Evolutionary conservation across 805 yeast genomes (phyloP).

Genomic region (Yarrowia divulgata): DNA sequence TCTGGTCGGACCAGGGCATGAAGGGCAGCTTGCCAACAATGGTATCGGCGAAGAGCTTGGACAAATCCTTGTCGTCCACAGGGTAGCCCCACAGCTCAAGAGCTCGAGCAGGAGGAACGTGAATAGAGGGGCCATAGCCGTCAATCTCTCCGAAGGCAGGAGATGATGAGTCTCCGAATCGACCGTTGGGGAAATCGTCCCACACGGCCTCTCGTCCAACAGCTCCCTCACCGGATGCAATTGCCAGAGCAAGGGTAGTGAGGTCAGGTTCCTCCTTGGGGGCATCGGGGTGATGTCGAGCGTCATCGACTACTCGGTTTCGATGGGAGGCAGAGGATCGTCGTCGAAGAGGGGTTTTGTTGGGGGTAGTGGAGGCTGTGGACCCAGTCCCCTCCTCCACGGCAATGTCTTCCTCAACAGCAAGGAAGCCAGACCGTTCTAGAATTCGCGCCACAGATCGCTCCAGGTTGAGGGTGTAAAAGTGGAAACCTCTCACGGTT

Average conservation of each 20-base stretch:
- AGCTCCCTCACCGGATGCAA: slow-evolving; percentile 83
- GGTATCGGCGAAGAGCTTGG: slow-evolving; percentile 72
- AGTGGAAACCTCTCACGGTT: slow-evolving; percentile 82
- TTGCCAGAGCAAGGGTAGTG: slow-evolving; percentile 60
- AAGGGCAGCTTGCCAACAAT: slow-evolving; percentile 75
- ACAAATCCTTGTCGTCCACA: slow-evolving; percentile 62
- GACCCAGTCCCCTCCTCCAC: slow-evolving; percentile 28
- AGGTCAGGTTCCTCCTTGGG: slow-evolving; percentile 47
- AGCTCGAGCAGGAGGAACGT: slow-evolving; percentile 72
- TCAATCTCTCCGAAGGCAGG: slow-evolving; percentile 98
- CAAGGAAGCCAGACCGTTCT: slow-evolving; percentile 63
- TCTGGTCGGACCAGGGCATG: slow-evolving; percentile 91
- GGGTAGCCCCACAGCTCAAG: slow-evolving; percentile 84
- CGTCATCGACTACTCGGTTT: slow-evolving; percentile 52
- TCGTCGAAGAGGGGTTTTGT: slow-evolving; percentile 41
- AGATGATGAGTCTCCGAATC: slow-evolving; percentile 93
- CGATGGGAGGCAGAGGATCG: slow-evolving; percentile 53
- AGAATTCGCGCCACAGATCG: slow-evolving; percentile 88
- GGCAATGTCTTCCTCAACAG: slow-evolving; percentile 40
- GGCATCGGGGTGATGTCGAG: slow-evolving; percentile 42
- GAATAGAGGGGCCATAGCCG: slow-evolving; percentile 93
- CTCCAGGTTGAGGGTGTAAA: slow-evolving; percentile 90
- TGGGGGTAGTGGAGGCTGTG: slow-evolving; percentile 35
- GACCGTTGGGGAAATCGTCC: slow-evolving; percentile 97
- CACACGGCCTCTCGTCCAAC: slow-evolving; percentile 90